phyloP scores from a whole-genome alignment of 805 yeast genomes.

The Candida taoyuanica region DNA sequence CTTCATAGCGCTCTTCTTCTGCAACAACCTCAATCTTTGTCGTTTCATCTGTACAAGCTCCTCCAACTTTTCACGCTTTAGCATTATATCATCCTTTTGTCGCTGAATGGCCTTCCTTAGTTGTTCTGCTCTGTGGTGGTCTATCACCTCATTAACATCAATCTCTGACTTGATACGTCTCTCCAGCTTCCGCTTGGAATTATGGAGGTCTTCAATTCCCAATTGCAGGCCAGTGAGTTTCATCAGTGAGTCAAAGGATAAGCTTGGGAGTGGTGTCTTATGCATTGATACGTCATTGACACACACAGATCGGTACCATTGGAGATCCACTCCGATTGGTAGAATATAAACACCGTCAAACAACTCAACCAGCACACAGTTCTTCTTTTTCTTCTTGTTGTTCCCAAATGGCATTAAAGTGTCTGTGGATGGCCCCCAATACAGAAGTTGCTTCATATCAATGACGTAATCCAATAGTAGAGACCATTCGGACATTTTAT shows the following conservation, averaged over 20 bases:
- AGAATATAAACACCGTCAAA: slow-evolving; percentile 15
- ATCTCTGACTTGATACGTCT: slow-evolving; percentile 11
- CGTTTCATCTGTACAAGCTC: slow-evolving; percentile 11
- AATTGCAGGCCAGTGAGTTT: slow-evolving; percentile 35
- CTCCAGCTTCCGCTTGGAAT: slow-evolving; percentile 17
- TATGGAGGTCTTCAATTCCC: slow-evolving; percentile 32
- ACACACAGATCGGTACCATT: slow-evolving; percentile 11
- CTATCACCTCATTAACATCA: not conserved
- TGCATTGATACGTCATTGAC: slow-evolving; percentile 2
- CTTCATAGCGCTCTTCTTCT: slow-evolving; percentile 1
- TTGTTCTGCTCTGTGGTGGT: slow-evolving; percentile 6
- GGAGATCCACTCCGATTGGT: slow-evolving; percentile 10
- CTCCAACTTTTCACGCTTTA: slow-evolving; percentile 9
- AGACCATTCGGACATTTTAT: slow-evolving; percentile 4
- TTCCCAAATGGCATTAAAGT: not conserved
- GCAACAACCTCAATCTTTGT: slow-evolving; percentile 7
- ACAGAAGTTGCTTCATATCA: slow-evolving; percentile 9
- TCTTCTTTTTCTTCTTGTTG: slow-evolving; percentile 6
- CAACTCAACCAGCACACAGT: slow-evolving; percentile 11
- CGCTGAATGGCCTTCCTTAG: slow-evolving; percentile 4
- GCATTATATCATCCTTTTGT: slow-evolving; percentile 2
- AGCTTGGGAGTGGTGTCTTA: slow-evolving; percentile 6
- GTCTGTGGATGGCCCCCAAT: slow-evolving; percentile 1
- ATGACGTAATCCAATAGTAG: slow-evolving; percentile 5
- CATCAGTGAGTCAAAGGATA: slow-evolving; percentile 39